phyloP scores from a whole-genome alignment of 495 filamentous ascomycete genomes.

The Astrocystis sublimbata region DNA sequence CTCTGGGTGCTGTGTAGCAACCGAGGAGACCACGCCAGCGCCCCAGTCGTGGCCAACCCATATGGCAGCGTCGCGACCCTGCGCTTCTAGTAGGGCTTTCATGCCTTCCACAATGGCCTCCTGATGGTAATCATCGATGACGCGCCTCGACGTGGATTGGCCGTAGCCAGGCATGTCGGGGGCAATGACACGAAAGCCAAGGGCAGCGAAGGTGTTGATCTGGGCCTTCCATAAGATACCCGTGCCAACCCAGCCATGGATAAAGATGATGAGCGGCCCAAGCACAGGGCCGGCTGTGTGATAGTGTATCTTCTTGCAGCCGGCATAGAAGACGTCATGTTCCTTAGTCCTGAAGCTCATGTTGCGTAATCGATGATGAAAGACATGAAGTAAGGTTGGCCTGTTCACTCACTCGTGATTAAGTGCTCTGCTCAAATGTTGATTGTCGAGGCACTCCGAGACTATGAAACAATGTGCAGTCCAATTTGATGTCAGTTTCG shows the following conservation, averaged over 20 bases:
- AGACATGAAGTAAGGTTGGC: no score
- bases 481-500: no score
- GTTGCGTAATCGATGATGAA: no score
- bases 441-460: no score
- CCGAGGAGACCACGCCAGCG: neutral
- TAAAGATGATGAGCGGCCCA: constrained; percentile 6
- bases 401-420: no score
- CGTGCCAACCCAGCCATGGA: constrained; percentile 5
- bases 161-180: constrained; percentile 10
- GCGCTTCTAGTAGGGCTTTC: neutral
- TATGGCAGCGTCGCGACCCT: neutral
- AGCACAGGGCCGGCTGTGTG: neutral
- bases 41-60: constrained; percentile 14
- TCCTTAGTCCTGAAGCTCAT: no score
- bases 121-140: neutral
- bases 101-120: constrained; percentile 10
- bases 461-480: no score
- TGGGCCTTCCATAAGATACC: constrained; percentile 2
- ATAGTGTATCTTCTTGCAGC: constrained; percentile 1
- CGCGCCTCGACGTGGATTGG: neutral
- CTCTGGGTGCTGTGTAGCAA: constrained; percentile 1
- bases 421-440: no score
- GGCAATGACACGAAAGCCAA: constrained; percentile 9
- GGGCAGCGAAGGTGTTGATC: neutral
- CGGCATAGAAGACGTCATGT: constrained; percentile 1